phyloP scores from a whole-genome alignment of 2,329 filamentous ascomycete genomes.

The Aureobasidium pullulans region DNA sequence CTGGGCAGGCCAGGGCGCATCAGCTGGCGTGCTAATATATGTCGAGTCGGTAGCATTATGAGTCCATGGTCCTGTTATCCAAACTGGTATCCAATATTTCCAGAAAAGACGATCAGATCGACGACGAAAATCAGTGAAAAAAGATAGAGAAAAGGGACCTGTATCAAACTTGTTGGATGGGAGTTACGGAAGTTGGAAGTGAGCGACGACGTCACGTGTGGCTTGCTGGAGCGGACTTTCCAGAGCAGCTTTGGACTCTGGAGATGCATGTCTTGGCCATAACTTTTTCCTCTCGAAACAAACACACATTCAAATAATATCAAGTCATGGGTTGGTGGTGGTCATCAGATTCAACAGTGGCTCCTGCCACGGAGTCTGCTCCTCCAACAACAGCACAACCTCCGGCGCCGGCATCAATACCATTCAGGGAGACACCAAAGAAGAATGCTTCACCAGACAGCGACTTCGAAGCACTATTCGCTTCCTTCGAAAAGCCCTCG shows the following conservation, averaged over 20 bases:
- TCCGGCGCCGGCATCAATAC: background rate
- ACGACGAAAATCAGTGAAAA: background rate
- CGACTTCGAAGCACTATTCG: conserved; percentile 48
- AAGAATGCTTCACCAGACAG: conserved; percentile 33
- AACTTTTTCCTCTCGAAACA: background rate
- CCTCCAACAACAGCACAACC: background rate
- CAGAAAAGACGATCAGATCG: background rate
- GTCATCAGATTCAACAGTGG: conserved; percentile 16
- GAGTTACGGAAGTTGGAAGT: conserved; percentile 2
- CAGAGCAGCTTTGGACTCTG: background rate
- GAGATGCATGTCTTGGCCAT: conserved; percentile 3
- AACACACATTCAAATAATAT: background rate
- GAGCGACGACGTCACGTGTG: conserved; percentile 11
- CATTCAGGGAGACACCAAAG: background rate
- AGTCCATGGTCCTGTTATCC: background rate
- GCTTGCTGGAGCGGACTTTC: conserved; percentile 4
- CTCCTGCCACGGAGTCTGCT: conserved; percentile 1
- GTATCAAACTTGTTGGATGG: background rate
- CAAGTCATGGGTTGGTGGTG: conserved; percentile 20
- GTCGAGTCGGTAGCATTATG: conserved; percentile 9
- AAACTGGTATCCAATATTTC: background rate
- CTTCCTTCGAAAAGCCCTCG: conserved; percentile 35
- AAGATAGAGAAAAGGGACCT: background rate
- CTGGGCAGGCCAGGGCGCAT: conserved; percentile 9
- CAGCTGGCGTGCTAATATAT: conserved; percentile 5